Base-by-base conservation (phyloP, 1,284 basidiomycete species). In the Malassezia dermatis region DNA sequence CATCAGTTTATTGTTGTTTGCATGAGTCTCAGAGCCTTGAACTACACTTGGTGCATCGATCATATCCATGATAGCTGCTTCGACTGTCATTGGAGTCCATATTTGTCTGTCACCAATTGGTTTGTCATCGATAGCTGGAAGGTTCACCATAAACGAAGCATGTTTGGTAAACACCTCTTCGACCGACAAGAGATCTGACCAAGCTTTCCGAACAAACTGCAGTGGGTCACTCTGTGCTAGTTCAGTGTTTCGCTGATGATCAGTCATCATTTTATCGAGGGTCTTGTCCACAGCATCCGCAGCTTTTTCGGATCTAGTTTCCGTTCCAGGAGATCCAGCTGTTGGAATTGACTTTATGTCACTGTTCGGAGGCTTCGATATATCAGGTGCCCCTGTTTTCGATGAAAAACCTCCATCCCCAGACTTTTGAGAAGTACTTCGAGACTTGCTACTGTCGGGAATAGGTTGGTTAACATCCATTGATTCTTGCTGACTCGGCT, bases 181-280 rank as follows among this genome's bases (percentile, higher is more conserved):
- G 15, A 17, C 17, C 6, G 35, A 32, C 4, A 48, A 15, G 15
- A 56, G 35, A 7, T 56, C 43, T 4, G 39, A 42, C 54, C 54
- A 56, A 3, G 48, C 41, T 30, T 56, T 56, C 17, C 51, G 30
- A 8, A 51, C 48, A 34, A 56, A 56, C 4, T 41, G 42, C 2
- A 56, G 24, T 8, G 54, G 54, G 5, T 34, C 27, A 13, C 24
- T 47, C 8, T 51, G 27, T 12, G 49, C 21, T 2, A 51, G 37
- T 7, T 51, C 28, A 11, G 10, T 15, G 8, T 49, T 40, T 31
- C 27, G 23, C 17, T 30, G 37, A 5, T 41, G 13, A 23, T 49
- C 39, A 21, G 27, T 19, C 13, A 26, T 27, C 15, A 48, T 21
- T 19, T 27, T 48, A 7, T 35, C 4, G 0, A 39, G 37, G n/a